Percentiles rank a stretch among this genome's conserved stretches.
Conservation (phyloP, 192 early-diverging fungal genomes). For the Coemansia sp. region DNA sequence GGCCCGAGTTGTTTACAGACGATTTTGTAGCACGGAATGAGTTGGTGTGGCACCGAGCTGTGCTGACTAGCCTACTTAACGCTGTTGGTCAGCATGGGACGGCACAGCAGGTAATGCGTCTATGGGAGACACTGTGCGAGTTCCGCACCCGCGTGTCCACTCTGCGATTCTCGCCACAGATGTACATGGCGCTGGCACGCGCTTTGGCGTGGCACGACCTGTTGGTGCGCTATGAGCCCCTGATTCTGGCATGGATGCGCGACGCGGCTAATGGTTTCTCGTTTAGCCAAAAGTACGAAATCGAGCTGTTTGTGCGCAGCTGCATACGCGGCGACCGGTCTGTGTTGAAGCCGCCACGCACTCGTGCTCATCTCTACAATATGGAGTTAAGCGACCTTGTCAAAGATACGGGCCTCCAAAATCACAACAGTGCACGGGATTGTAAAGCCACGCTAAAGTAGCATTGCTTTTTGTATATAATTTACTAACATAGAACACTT, state of each 20-base stretch:
- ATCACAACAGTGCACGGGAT: background rate
- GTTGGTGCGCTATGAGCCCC: constrained; percentile 19
- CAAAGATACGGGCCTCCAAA: background rate
- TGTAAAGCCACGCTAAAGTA: background rate
- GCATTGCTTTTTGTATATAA: background rate
- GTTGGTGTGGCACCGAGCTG: constrained; percentile 43
- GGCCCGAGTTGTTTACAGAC: constrained; percentile 28
- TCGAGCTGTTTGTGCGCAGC: constrained; percentile 20
- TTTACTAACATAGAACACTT: background rate
- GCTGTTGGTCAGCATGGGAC: constrained; percentile 32
- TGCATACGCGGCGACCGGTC: constrained; percentile 13
- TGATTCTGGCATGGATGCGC: constrained; percentile 20
- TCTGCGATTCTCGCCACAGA: constrained; percentile 30
- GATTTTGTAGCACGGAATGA: constrained; percentile 35
- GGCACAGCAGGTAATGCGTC: constrained; percentile 17
- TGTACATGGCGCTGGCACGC: constrained; percentile 46
- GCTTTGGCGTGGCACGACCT: constrained; percentile 34
- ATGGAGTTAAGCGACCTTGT: background rate
- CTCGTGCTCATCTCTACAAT: background rate
- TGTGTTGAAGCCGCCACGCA: constrained; percentile 1
- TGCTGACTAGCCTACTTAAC: constrained; percentile 26
- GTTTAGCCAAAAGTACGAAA: constrained; percentile 22
- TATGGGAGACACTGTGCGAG: constrained; percentile 33
- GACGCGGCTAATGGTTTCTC: constrained; percentile 35
- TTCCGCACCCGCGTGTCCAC: constrained; percentile 23